Evolutionary conservation across 371 early-diverging fungal species (phyloP), one percentile per base, ranked within the genome.

Genomic region (Lichtheimia ramosa): DNA sequence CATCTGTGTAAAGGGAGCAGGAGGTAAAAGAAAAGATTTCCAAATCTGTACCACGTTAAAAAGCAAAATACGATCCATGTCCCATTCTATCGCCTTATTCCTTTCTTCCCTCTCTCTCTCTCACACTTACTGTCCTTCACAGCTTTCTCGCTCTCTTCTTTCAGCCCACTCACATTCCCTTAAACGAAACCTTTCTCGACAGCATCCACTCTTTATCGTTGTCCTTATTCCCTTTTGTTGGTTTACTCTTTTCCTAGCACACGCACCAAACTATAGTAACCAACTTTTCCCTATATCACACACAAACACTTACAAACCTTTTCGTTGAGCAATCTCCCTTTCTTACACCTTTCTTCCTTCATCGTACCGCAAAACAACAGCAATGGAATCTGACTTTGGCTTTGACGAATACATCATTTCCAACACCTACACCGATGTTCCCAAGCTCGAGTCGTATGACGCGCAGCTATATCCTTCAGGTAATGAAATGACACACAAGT

Each of bases 361-460:
- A 28, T 52, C 23, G 14, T 8, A 52, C 34, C 15, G 23, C 28
- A 20, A n/a, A 54, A 20, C 15, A 54, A 39, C 34, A 54, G 18
- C 18, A 27, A 43, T 43, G 20, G n/a, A 55, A 25, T 51, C 51
- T 51, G 71, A 73, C 64, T 73, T 71, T 60, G 70, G 71, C 55
- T 77, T 77, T 71, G 77, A 77, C 53, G 77, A 77, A 59, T 77
- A 77, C 69, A 77, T 77, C 65, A 71, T 76, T 74, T 69, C 73
- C 25, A 67, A 66, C 20, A 73, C 70, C 48, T 75, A 69, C 58
- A 54, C 74, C 43, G 61, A 67, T 43, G 62, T 62, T 51, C 54
- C 69, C 54, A 77, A 77, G 54, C 59, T 73, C 25, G 77, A 73
- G 63, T 61, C 68, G 40, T 70, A 68, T 58, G 71, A 71, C 62